Base-by-base conservation (phyloP, 768 basidiomycete species). In the Suillus tomentosus region DNA sequence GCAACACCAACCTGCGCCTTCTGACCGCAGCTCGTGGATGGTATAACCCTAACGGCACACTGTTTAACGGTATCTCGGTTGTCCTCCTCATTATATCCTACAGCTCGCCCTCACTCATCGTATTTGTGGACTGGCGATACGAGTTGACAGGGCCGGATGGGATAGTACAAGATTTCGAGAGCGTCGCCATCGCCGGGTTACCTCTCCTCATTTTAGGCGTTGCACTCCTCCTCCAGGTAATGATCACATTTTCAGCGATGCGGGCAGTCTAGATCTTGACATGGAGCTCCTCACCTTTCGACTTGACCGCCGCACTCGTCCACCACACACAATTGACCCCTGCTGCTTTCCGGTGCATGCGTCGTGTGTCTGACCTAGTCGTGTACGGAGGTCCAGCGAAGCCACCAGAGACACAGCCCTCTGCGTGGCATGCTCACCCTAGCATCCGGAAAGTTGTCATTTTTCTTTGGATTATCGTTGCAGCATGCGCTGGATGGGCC, bases 241-340 rank as follows among this genome's bases (percentile, higher is more conserved):
- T 67, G 5, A 69, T 77, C 34, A 72, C 73, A 7, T 61, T 76
- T 22, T 56, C 51, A 1, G 73, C 69, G 22, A 65, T 69, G 19
- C 53, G 62, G 22, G 36, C 63, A n/a, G 69, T 72, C 19, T 66
- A 71, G 57, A 65, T 76, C 37, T 45, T 71, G 53, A 76, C 73
- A 7, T 76, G 76, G 76, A 77, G 76, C 22, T 72, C 74, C 31
- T 76, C 74, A 1, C 65, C 73, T 19, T 68, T 77, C 22, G 73
- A 74, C 19, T 64, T 71, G 1, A 73, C 74, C 2, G 74, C 76
- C 2, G 74, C 75, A 2, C 65, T 76, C 24, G 65, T 77, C 14
- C 69, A 73, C 17, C 70, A 76, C 15, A 67, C 68, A 0, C 69
- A 69, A 10, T 69, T 76, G 50, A 1, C 68, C 5, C 68, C 64